Conservation (phyloP, 1,284 basidiomycete genomes). For the Puccinia sorghi region DNA sequence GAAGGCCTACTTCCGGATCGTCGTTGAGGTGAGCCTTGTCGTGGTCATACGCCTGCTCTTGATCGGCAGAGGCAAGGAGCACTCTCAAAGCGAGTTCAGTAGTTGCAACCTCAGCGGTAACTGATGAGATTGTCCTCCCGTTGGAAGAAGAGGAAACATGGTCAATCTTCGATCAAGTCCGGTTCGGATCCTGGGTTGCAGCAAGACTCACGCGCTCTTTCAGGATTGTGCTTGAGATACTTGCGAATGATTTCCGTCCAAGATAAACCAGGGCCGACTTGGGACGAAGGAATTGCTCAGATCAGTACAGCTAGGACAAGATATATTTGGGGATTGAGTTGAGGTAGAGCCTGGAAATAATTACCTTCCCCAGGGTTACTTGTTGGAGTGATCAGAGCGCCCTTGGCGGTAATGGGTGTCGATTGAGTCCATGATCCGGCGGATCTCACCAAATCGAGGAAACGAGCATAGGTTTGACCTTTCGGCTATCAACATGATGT, state of each 20-base stretch:
- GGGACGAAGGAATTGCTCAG: not conserved
- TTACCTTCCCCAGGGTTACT: slow-evolving; percentile 1
- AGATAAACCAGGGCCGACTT: slow-evolving; percentile 28
- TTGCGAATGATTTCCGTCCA: slow-evolving; percentile 58
- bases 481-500: slow-evolving; percentile 3
- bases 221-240: slow-evolving; percentile 58
- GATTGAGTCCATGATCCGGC: slow-evolving; percentile 30
- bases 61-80: slow-evolving; percentile 7
- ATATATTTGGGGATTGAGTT: not conserved
- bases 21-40: slow-evolving; percentile 37
- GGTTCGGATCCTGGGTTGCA: not conserved
- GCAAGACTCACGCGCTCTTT: slow-evolving; percentile 30
- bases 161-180: not conserved
- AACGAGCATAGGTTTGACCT: slow-evolving; percentile 40
- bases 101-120: slow-evolving; percentile 23
- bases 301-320: not conserved
- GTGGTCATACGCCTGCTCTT: slow-evolving; percentile 33
- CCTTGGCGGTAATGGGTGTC: slow-evolving; percentile 35
- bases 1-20: slow-evolving; percentile 30
- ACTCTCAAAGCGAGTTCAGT: slow-evolving; percentile 22
- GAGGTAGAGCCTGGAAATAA: not conserved
- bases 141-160: not conserved
- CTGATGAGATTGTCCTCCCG: not conserved
- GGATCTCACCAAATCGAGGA: slow-evolving; percentile 32
- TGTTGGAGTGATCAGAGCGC: slow-evolving; percentile 6